Conservation (phyloP, 371 early-diverging fungal species). For the Mucor piriformis region DNA sequence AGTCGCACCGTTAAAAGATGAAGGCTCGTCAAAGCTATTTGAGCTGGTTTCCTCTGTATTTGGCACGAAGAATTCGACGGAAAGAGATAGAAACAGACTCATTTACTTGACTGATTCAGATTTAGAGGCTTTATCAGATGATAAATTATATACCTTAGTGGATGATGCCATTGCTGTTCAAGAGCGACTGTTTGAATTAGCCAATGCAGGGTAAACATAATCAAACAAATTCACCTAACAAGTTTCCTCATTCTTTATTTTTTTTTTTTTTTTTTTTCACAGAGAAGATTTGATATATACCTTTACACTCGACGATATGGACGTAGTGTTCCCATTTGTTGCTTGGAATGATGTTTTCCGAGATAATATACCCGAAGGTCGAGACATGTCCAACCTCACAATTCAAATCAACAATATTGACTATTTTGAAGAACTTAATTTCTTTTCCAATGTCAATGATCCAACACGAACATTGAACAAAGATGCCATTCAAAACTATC, state of each 20-base stretch:
- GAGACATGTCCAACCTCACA: slow-evolving; percentile 32
- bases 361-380: slow-evolving; percentile 17
- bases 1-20: neutral
- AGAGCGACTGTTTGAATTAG: slow-evolving; percentile 27
- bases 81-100: slow-evolving; percentile 15
- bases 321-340: slow-evolving; percentile 32
- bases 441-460: slow-evolving; percentile 23
- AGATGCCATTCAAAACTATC: slow-evolving; percentile 36
- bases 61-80: slow-evolving; percentile 10
- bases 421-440: slow-evolving; percentile 21
- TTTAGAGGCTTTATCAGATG: slow-evolving; percentile 13
- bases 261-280: neutral
- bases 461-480: slow-evolving; percentile 20
- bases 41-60: slow-evolving; percentile 11
- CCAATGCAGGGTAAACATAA: slow-evolving; percentile 4
- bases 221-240: too few species aligned
- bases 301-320: slow-evolving; percentile 31
- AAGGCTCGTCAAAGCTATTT: neutral
- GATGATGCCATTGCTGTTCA: slow-evolving; percentile 55
- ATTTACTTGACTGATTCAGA: neutral
- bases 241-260: neutral
- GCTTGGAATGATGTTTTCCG: slow-evolving; percentile 36
- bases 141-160: slow-evolving; percentile 30
- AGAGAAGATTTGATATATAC: neutral
- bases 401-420: slow-evolving; percentile 19